Evolutionary conservation across 306 rosid species (phyloP).

Genomic region (Rosa persica): DNA sequence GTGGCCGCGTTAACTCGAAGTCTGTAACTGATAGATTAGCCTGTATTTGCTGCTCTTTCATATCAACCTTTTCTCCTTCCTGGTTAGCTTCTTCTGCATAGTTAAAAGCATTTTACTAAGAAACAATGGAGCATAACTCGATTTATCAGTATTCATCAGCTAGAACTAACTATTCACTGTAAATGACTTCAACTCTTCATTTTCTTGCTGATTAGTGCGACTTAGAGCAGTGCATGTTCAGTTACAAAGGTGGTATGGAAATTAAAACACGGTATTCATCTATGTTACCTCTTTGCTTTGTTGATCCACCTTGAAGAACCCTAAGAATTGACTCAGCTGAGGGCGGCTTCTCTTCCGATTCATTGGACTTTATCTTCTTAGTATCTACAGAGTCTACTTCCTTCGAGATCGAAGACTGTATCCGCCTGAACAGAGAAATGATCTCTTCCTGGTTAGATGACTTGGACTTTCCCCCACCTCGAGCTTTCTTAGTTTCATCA

Average conservation of each 20-base stretch:
- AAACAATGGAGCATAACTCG: not conserved
- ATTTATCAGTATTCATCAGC: not conserved
- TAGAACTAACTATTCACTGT: not conserved
- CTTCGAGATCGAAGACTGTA: slow-evolving; percentile 50
- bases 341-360: slow-evolving; percentile 27
- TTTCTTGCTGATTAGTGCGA: not conserved
- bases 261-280: not conserved
- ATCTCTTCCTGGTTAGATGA: slow-evolving; percentile 50
- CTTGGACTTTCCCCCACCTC: slow-evolving; percentile 24
- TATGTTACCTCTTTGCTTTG: slow-evolving; percentile 35
- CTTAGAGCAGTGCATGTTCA: not conserved
- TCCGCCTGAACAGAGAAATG: slow-evolving; percentile 47
- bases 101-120: slow-evolving; percentile 4
- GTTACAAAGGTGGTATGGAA: not conserved
- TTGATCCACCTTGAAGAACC: slow-evolving; percentile 37
- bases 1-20: slow-evolving; percentile 37
- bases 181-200: not conserved
- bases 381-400: slow-evolving; percentile 9
- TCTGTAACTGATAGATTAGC: slow-evolving; percentile 15
- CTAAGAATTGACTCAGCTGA: slow-evolving; percentile 37
- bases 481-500: slow-evolving; percentile 26
- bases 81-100: slow-evolving; percentile 33
- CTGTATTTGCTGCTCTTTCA: slow-evolving; percentile 20
- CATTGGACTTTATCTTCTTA: slow-evolving; percentile 17
- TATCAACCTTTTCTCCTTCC: slow-evolving; percentile 4